Percentiles rank a stretch among this genome's conserved stretches.
These are phyloP conservation scores for Bimuria novae-zelandiae DNA, from an alignment of 2,329 filamentous ascomycete genomes.

Conservation along the genomic window DNA sequence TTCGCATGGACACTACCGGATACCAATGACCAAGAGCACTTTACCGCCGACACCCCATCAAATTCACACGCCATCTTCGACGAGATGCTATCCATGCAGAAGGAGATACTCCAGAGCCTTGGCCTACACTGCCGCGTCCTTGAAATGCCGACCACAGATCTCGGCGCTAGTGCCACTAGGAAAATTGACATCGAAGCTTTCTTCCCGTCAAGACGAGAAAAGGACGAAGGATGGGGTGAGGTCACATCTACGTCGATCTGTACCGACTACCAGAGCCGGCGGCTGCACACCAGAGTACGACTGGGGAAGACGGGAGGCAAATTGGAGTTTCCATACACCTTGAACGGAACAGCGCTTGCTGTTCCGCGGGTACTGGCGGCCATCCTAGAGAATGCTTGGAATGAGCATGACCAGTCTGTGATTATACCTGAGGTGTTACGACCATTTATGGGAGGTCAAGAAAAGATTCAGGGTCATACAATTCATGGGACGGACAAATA, in stretches of 20 bases:
- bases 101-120: conserved; percentile 76
- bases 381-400: conserved; percentile 88
- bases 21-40: conserved; percentile 37
- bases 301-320: conserved; percentile 52
- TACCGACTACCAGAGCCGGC: conserved; percentile 89
- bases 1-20: conserved; percentile 84
- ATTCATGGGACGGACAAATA: conserved; percentile 20
- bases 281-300: conserved; percentile 76
- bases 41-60: conserved; percentile 35
- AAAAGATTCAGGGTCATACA: conserved; percentile 35
- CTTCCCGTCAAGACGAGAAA: conserved; percentile 77
- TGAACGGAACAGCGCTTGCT: conserved; percentile 93
- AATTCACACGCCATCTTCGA: conserved; percentile 68
- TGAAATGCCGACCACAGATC: conserved; percentile 87
- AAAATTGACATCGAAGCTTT: conserved; percentile 95
- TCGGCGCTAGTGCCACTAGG: conserved; percentile 83
- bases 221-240: conserved; percentile 83
- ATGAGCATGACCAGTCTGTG: conserved; percentile 69
- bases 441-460: conserved; percentile 74
- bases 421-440: conserved; percentile 77
- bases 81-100: conserved; percentile 87
- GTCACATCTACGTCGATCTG: conserved; percentile 89
- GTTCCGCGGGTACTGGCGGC: conserved; percentile 88
- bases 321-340: conserved; percentile 79
- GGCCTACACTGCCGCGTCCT: conserved; percentile 85